Evolutionary conservation across 805 yeast genomes (phyloP), one percentile per base, ranked within the genome.

Genomic region (Zygosaccharomyces lentus): DNA sequence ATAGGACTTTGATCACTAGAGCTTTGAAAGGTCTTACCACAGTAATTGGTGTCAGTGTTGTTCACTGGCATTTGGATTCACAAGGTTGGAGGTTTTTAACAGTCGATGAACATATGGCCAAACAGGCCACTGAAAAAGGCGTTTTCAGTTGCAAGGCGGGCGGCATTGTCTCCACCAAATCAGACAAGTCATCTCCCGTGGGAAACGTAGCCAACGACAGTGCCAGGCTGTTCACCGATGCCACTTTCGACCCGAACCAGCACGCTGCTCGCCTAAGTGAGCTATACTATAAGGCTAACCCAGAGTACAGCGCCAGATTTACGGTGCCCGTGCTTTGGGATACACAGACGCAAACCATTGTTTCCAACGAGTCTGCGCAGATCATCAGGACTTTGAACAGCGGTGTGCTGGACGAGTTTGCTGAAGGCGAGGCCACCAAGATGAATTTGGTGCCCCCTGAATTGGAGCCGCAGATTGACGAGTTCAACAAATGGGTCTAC

Each of bases 251-350:
- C 41, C 77, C 78, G 12, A 48, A 83, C 32, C 76, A 86, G 60
- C 80, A 81, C 6, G 71, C 70, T 54, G 66, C 74, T 45, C 73
- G 88, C 54, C 51, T 90, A 40, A 74, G 82, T 25, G 84, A 91
- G 55, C 58, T 90, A 19, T 91, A 91, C 64, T 81, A 69, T 67
- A 81, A 81, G 65, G 86, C 86, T 7, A 73, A 87, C 43, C 82
- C 90, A 1, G 76, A 83, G 25, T 90, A 88, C 67, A 69, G 66
- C 12, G 96, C 95, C 3, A 74, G 97, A 52, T 86, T 80, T 62
- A 90, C 97, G 1, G 98, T 91, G 29, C 98, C 98, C 1, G 86
- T 90, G 2, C 72, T 91, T 56, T 91, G 96, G 93, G 98, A 91
- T 67, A 84, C 76, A 59, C 82, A 90, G 68, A 75, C 77, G 26